Conservation (phyloP, 1,139 yeast genomes). For the Candida pseudoviswanathii region DNA sequence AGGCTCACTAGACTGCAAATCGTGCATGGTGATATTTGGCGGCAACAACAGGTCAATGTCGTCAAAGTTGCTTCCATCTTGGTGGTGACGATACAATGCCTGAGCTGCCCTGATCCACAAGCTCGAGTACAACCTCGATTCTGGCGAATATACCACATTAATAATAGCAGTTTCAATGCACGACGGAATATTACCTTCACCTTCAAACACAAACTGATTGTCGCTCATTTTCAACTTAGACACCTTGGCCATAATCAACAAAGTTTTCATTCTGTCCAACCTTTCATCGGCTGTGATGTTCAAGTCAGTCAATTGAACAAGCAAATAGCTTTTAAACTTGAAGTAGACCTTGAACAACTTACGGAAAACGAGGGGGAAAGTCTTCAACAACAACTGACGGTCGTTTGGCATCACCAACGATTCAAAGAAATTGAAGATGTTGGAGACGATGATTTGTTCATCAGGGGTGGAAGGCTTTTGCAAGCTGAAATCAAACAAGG, state of each 20-base stretch:
- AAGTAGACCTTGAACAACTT: slow-evolving; percentile 67
- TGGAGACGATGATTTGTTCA: slow-evolving; percentile 64
- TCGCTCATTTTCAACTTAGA: slow-evolving; percentile 70
- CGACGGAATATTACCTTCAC: slow-evolving; percentile 67
- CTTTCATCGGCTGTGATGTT: slow-evolving; percentile 59
- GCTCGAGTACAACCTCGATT: slow-evolving; percentile 66
- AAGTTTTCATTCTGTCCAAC: slow-evolving; percentile 67
- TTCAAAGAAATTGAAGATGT: slow-evolving; percentile 71
- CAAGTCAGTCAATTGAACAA: slow-evolving; percentile 66
- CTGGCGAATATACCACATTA: slow-evolving; percentile 79
- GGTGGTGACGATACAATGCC: slow-evolving; percentile 18
- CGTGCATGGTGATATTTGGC: slow-evolving; percentile 24
- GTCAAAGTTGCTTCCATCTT: slow-evolving; percentile 23
- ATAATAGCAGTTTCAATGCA: slow-evolving; percentile 81
- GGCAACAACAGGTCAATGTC: slow-evolving; percentile 43
- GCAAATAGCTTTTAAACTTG: slow-evolving; percentile 66
- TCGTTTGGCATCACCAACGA: slow-evolving; percentile 52
- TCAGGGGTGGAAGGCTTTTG: slow-evolving; percentile 47
- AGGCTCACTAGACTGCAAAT: slow-evolving; percentile 39
- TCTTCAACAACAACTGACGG: slow-evolving; percentile 45
- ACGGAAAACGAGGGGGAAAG: slow-evolving; percentile 72
- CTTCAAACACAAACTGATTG: slow-evolving; percentile 56
- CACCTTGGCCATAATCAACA: slow-evolving; percentile 68
- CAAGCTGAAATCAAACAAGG: slow-evolving; percentile 60
- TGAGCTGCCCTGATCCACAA: slow-evolving; percentile 65